Evolutionary conservation across 805 yeast species (phyloP).

Genomic region (Ogataea nonfermentans): DNA sequence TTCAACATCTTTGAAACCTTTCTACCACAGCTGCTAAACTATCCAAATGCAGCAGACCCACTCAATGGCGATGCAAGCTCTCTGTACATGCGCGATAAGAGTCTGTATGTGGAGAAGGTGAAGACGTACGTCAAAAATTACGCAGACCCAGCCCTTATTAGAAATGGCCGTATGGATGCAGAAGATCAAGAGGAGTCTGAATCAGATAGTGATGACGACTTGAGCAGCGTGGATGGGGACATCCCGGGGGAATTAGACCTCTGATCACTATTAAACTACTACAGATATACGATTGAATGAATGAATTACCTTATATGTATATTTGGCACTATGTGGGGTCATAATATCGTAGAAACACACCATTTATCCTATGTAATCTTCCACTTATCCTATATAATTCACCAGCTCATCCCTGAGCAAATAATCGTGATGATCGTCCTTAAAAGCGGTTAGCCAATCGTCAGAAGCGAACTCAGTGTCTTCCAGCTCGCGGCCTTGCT

Average conservation of each 20-base stretch:
- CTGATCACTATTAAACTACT: constrained; percentile 6
- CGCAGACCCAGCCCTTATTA: constrained; percentile 45
- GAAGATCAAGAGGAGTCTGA: constrained; percentile 28
- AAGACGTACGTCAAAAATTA: constrained; percentile 69
- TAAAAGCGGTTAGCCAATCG: constrained; percentile 11
- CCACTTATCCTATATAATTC: constrained; percentile 7
- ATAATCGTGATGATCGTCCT: constrained; percentile 12
- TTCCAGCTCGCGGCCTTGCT: constrained; percentile 2
- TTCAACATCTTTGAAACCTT: constrained; percentile 89
- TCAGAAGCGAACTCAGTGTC: constrained; percentile 9
- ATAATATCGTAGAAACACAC: too few species aligned
- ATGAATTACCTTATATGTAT: too few species aligned
- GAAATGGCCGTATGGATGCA: constrained; percentile 26
- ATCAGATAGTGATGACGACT: constrained; percentile 28
- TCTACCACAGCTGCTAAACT: constrained; percentile 84
- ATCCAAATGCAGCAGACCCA: constrained; percentile 95
- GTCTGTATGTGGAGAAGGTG: constrained; percentile 65
- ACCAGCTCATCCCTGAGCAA: constrained; percentile 8
- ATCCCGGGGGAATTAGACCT: constrained; percentile 37
- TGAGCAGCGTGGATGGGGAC: constrained; percentile 30
- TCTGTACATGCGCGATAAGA: constrained; percentile 66
- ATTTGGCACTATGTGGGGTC: too few species aligned
- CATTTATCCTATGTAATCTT: not conserved
- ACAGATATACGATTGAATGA: not conserved
- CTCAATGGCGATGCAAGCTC: constrained; percentile 87